A percentile compares a stretch with the other conserved stretches of the same genome.
These are phyloP conservation scores for Aspergillus intermedius DNA, from an alignment of 2,329 filamentous ascomycete species.

Conservation along the genomic window DNA sequence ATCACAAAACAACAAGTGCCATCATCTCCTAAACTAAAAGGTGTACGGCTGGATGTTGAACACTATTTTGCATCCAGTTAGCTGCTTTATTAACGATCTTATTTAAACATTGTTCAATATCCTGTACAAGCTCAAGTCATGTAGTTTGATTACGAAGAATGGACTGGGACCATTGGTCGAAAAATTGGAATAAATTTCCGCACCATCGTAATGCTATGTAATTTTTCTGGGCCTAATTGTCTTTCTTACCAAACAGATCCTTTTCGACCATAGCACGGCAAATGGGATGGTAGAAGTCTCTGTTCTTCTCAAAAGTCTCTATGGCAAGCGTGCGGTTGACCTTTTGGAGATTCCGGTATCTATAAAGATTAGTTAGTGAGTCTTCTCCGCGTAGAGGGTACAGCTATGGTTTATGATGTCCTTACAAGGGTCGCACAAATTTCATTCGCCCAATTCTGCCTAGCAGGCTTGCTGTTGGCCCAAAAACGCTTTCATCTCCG, in stretches of 20 bases:
- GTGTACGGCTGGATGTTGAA: not conserved
- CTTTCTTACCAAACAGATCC: slow-evolving; percentile 55
- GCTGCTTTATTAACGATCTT: not conserved
- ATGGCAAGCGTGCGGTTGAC: slow-evolving; percentile 69
- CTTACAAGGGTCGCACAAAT: slow-evolving; percentile 78
- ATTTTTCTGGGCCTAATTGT: slow-evolving; percentile 4
- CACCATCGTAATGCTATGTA: too few species aligned
- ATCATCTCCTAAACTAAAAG: not conserved
- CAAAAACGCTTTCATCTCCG: slow-evolving; percentile 61
- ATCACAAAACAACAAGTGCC: not conserved
- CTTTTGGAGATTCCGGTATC: slow-evolving; percentile 62
- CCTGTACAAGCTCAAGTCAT: not conserved
- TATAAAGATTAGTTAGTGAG: slow-evolving; percentile 14
- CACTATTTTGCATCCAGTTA: not conserved
- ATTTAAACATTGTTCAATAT: not conserved
- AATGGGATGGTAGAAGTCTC: slow-evolving; percentile 92
- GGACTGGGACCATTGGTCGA: not conserved
- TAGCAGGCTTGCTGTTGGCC: slow-evolving; percentile 66
- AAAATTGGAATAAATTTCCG: not conserved
- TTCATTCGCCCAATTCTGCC: slow-evolving; percentile 91
- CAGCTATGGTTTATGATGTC: not conserved
- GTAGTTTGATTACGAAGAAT: not conserved
- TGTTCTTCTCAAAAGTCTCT: slow-evolving; percentile 78
- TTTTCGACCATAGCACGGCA: slow-evolving; percentile 82
- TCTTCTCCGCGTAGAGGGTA: not conserved